A percentile compares a stretch with the other conserved stretches of the same genome.
Conservation (phyloP, 176 grass and related monocot species). For the Oryza rufipogon region DNA sequence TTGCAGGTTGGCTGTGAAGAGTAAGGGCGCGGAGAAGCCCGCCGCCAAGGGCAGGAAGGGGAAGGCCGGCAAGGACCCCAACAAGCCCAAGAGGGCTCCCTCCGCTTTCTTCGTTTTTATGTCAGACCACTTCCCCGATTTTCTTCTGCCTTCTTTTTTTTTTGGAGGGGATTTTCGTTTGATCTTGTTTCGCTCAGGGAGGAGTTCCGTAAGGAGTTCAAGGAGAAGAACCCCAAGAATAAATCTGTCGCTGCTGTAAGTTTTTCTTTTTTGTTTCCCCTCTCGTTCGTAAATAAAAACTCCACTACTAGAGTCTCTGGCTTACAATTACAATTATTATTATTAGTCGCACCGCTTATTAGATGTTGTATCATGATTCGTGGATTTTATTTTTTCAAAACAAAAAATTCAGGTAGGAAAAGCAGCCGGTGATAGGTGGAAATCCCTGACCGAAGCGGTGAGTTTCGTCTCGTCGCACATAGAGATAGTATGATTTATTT, state of each 20-base stretch:
- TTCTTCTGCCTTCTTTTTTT: not conserved
- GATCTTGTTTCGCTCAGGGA: slow-evolving; percentile 52
- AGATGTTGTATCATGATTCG: not conserved
- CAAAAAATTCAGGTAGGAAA: slow-evolving; percentile 68
- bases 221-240: slow-evolving; percentile 96
- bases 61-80: slow-evolving; percentile 79
- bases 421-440: slow-evolving; percentile 95
- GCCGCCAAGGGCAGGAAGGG: slow-evolving; percentile 55
- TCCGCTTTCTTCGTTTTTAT: slow-evolving; percentile 96
- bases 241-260: slow-evolving; percentile 83
- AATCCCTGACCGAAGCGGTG: slow-evolving; percentile 76
- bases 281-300: not conserved
- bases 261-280: not conserved
- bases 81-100: slow-evolving; percentile 91
- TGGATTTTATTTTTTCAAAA: not conserved
- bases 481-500: not conserved
- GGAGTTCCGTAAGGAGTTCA: slow-evolving; percentile 88
- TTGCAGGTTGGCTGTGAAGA: slow-evolving; percentile 69
- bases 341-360: fast-evolving
- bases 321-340: no score
- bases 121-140: slow-evolving; percentile 4
- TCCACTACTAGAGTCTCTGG: not conserved
- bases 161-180: not conserved
- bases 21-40: slow-evolving; percentile 63
- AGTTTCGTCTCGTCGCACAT: not conserved